Evolutionary conservation across 345 rosid genomes (phyloP).

Genomic region (Gynandropsis gynandra): DNA sequence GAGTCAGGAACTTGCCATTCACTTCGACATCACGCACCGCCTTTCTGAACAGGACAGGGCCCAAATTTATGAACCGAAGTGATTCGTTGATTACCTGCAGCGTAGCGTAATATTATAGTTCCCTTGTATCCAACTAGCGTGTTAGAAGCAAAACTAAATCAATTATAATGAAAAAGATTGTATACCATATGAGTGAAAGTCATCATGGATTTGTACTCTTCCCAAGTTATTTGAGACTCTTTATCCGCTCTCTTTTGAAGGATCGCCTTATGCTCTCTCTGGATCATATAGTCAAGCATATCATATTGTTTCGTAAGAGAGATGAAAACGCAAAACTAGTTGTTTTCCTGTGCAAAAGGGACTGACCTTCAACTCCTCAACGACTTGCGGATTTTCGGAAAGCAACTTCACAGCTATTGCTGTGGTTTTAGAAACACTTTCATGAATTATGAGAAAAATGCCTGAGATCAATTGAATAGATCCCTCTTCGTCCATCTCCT

Average conservation of each 20-base stretch:
- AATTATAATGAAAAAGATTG: background rate
- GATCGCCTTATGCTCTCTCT: constrained; percentile 40
- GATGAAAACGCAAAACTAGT: background rate
- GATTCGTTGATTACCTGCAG: constrained; percentile 44
- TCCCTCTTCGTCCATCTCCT: constrained; percentile 10
- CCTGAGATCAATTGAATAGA: constrained; percentile 17
- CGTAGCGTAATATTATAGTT: background rate
- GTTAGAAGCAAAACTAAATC: background rate
- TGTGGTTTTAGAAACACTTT: constrained; percentile 26
- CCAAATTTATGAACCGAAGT: constrained; percentile 32
- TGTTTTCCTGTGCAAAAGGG: too few species aligned
- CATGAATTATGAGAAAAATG: constrained; percentile 23
- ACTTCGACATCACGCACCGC: constrained; percentile 29
- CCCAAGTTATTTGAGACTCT: constrained; percentile 21
- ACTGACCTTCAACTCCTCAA: constrained; percentile 22
- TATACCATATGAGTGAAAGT: constrained; percentile 29
- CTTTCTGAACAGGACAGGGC: constrained; percentile 33
- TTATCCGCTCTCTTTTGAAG: constrained; percentile 17
- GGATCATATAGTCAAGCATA: background rate
- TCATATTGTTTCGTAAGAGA: background rate
- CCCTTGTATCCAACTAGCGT: background rate
- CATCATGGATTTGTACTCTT: constrained; percentile 27
- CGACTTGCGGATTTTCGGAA: constrained; percentile 25
- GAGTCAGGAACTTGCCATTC: constrained; percentile 24
- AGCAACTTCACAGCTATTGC: constrained; percentile 26